These are phyloP conservation scores for Bruguiera hainesii DNA, from an alignment of 441 rosid species.

Conservation along the genomic window DNA sequence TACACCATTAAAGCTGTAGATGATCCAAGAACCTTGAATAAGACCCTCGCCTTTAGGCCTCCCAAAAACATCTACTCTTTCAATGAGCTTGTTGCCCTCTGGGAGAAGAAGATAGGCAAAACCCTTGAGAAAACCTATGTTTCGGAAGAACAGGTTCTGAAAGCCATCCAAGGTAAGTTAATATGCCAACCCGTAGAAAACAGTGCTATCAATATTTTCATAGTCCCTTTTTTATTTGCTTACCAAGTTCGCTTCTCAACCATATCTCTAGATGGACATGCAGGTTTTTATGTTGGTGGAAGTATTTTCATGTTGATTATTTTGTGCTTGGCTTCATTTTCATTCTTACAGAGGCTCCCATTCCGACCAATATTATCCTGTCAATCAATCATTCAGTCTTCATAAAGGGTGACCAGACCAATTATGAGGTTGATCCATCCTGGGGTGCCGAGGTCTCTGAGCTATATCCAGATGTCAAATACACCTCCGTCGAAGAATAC, in stretches of 20 bases:
- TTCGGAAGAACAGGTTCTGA: conserved; percentile 47
- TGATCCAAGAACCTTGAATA: conserved; percentile 68
- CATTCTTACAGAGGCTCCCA: too few species aligned
- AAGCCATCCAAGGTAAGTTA: conserved; percentile 40
- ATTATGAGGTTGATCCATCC: too few species aligned
- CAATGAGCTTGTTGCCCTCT: conserved; percentile 47
- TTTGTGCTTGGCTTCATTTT: too few species aligned
- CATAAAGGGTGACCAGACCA: too few species aligned
- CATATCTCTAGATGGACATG: too few species aligned
- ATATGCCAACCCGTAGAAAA: not conserved
- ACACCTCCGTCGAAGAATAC: conserved; percentile 43
- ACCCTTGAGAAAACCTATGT: conserved; percentile 39
- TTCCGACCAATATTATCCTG: too few species aligned
- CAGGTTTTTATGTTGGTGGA: not conserved
- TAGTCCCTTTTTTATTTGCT: too few species aligned
- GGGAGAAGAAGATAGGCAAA: conserved; percentile 50
- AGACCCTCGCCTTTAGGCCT: conserved; percentile 29
- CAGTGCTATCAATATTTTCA: too few species aligned
- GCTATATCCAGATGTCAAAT: conserved; percentile 32
- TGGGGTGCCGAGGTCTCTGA: too few species aligned
- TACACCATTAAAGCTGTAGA: conserved; percentile 63
- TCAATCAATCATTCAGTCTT: too few species aligned
- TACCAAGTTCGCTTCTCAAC: too few species aligned
- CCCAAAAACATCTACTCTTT: conserved; percentile 38
- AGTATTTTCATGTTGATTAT: not conserved